Evolutionary conservation across 495 filamentous ascomycete species (phyloP), one percentile per base, ranked within the genome.

Genomic region (Penicillium lividum): DNA sequence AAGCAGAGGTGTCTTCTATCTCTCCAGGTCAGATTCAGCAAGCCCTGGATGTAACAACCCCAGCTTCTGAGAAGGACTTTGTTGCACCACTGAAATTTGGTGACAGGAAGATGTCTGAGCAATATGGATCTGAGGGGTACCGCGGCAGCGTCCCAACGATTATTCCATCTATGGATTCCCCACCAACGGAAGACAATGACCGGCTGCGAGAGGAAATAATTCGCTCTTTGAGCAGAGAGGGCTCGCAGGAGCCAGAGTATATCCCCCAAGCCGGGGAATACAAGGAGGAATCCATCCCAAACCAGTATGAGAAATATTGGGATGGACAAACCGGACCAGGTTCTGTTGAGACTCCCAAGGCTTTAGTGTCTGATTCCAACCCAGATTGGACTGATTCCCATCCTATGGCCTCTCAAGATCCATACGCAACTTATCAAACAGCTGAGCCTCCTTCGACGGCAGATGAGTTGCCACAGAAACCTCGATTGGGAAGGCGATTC

Each of bases 131-230:
- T 48, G 67, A 68, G 9, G 55, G 53, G 30, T 66, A 63, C 31
- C 65, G 58, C 15, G 58, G 67, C 25, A 58, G 65, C 5, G 64
- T 76, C 43, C 79, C 84, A 34, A 71, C 77, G 25, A 80, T 84
- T 3, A 64, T 82, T 8, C 81, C 84, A n/a, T 11, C 10, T 15
- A 86, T 83, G 51, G 82, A 77, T 16, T 81, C 78, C 1, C 71
- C 79, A 11, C 77, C 87, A 49, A 81, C 90, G 53, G 81, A 86
- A 34, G 89, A 95, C 61, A 93, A 82, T 62, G 92, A 96, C 57
- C 81, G 85, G 51, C 71, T 95, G 50, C 76, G 87, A 30, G 87
- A 91, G 60, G 92, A 96, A 61, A 95, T 95, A 34, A 89, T 92
- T 28, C 84, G 83, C 36, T 89, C 85, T n/a, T 71, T 94, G 11